Conservation (phyloP, 257 asterid genomes). For the Primulina huaijiensis region DNA sequence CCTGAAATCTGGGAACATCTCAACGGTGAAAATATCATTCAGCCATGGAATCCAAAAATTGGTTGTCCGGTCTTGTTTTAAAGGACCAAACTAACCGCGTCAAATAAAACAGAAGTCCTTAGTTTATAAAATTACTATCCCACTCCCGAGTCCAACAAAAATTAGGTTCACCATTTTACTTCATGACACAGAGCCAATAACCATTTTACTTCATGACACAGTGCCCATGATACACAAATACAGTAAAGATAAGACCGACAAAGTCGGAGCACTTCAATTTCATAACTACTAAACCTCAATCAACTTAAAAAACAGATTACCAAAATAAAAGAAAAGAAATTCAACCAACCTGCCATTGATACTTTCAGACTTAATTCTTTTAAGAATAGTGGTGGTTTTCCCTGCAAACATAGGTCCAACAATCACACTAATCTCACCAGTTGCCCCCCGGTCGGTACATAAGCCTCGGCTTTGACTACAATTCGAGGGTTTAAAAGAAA, state of each 20-base stretch:
- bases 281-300: background rate
- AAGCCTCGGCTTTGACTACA: background rate
- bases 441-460: background rate
- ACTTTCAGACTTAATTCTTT: background rate
- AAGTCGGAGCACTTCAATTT: background rate
- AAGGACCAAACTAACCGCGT: conserved; percentile 20
- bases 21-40: conserved; percentile 42
- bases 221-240: conserved; percentile 1
- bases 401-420: background rate
- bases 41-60: conserved; percentile 28
- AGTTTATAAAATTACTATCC: conserved; percentile 10
- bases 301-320: background rate
- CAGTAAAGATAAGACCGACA: conserved; percentile 4
- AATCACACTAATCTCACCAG: background rate
- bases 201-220: no score
- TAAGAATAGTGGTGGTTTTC: background rate
- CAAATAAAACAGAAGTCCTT: conserved; percentile 8
- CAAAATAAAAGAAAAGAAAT: conserved; percentile 11
- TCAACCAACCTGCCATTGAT: conserved; percentile 60
- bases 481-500: background rate
- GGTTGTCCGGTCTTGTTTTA: conserved; percentile 26
- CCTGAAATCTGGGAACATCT: conserved; percentile 86
- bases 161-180: background rate
- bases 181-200: no score
- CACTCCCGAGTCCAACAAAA: conserved; percentile 24